A percentile compares a stretch with the other conserved stretches of the same genome.
These are phyloP conservation scores for Sapria himalayana DNA, from an alignment of 345 rosid species.

Conservation along the genomic window DNA sequence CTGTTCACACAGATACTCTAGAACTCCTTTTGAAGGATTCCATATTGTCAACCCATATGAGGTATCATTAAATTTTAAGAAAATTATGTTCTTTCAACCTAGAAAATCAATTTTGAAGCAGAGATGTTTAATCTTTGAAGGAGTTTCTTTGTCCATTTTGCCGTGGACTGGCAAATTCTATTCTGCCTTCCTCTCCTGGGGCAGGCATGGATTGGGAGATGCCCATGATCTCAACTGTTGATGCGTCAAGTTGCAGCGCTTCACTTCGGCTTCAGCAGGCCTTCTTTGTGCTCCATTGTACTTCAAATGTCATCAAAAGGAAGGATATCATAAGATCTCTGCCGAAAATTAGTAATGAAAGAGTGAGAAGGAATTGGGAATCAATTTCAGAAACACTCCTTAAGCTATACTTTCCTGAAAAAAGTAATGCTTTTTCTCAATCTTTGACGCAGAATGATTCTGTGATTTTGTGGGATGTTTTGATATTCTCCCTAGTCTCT, in stretches of 20 bases:
- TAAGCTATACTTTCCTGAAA: conserved; percentile 28
- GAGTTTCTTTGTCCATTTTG: conserved; percentile 96
- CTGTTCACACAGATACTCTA: conserved; percentile 23
- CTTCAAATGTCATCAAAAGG: conserved; percentile 36
- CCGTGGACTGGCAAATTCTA: conserved; percentile 69
- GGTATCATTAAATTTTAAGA: too few species aligned
- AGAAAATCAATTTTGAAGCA: too few species aligned
- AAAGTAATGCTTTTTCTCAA: conserved; percentile 19
- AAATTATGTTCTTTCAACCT: too few species aligned
- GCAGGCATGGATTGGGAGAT: conserved; percentile 26
- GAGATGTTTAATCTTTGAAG: too few species aligned
- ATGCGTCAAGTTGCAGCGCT: conserved; percentile 6
- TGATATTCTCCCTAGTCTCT: conserved; percentile 65
- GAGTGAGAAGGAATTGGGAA: conserved; percentile 25
- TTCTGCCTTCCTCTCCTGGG: conserved; percentile 43
- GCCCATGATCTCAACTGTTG: conserved; percentile 17
- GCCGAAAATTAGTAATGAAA: conserved; percentile 22
- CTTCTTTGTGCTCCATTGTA: conserved; percentile 33
- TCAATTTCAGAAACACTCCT: conserved; percentile 27
- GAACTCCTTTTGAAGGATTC: conserved; percentile 72
- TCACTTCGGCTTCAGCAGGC: conserved; percentile 35
- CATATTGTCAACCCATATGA: conserved; percentile 60
- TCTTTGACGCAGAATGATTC: conserved; percentile 26
- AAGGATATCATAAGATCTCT: conserved; percentile 21
- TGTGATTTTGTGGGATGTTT: conserved; percentile 76